These are phyloP conservation scores for Leishmania amazonensis DNA, from an alignment of 208 protist species.

Conservation along the genomic window DNA sequence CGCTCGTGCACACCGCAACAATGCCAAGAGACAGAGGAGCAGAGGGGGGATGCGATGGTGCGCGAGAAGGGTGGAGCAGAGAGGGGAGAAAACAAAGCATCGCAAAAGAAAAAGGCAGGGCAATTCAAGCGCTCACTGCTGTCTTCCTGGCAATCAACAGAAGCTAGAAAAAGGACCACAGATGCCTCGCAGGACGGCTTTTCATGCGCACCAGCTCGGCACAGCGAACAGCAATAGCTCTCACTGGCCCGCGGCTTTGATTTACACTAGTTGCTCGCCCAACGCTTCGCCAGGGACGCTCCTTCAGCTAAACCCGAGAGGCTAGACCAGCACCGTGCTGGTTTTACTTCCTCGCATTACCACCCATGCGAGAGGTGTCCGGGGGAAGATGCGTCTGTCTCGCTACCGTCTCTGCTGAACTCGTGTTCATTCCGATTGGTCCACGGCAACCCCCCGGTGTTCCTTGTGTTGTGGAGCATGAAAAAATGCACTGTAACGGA, in stretches of 20 bases:
- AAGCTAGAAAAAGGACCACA: not conserved
- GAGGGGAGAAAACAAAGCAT: not conserved
- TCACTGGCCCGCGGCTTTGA: not conserved
- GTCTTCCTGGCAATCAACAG: not conserved
- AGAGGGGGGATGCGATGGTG: not conserved
- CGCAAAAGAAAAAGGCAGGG: not conserved
- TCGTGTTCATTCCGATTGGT: not conserved
- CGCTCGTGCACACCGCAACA: not conserved
- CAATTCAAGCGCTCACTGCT: not conserved
- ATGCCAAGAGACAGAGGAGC: not conserved
- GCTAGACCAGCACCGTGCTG: not conserved
- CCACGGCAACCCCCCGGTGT: not conserved
- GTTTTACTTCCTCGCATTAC: not conserved
- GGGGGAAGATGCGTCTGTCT: not conserved
- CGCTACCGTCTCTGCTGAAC: not conserved
- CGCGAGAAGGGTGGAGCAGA: not conserved
- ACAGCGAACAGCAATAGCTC: not conserved
- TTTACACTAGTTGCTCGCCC: not conserved
- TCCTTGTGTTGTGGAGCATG: not conserved
- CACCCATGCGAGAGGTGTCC: not conserved
- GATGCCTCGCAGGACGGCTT: not conserved
- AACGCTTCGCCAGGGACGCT: not conserved
- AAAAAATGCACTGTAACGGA: not conserved
- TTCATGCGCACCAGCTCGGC: not conserved
- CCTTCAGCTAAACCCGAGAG: not conserved